Evolutionary conservation across 345 rosid species (phyloP), one percentile per base, ranked within the genome.

Genomic region (Conringia planisiliqua): DNA sequence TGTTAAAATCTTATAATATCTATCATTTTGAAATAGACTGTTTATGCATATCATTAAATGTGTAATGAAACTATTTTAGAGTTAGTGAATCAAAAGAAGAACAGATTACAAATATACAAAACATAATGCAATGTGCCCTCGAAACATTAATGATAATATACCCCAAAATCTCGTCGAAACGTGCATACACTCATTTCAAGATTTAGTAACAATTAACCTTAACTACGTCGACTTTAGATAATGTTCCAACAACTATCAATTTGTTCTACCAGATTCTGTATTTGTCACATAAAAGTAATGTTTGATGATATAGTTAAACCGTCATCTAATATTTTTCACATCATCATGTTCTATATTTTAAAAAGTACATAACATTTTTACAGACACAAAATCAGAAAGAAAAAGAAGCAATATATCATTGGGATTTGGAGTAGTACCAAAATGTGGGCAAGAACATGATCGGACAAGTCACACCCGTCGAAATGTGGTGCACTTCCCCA

Each of bases 371-470:
- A 13, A 14, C 18, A 16, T 68, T 36, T 8, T 36, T 9, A 10
- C 12, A 43, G 33, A 32, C 30, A 51, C 14, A 16, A 3, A 44
- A 24, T 20, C 52, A 42, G 50, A 62, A 52, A 39, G 62, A 26
- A 36, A 50, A 20, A 10, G 5, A 35, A 51, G 38, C 20, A 43
- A 18, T 7, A 58, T 32, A 64, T 17, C 40, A 66, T 29, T 72
- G 69, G 18, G 22, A 20, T 60, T 62, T 5, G 51, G 20, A 6
- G 1, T 29, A 5, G 69, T 72, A 72, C 44, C 35, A 62, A 62
- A 51, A 22, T 54, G 46, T 54, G 71, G 66, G 51, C 26, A 43
- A 65, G n/a, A 26, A 16, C 72, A 66, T 66, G 32, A 36, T 47
- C 42, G 33, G 24, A 35, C 64, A 64, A 20, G 20, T 64, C 47